Percentiles rank a stretch among this genome's conserved stretches.
Conservation (phyloP, 495 filamentous ascomycete species). For the Penicillium bovifimosum region DNA sequence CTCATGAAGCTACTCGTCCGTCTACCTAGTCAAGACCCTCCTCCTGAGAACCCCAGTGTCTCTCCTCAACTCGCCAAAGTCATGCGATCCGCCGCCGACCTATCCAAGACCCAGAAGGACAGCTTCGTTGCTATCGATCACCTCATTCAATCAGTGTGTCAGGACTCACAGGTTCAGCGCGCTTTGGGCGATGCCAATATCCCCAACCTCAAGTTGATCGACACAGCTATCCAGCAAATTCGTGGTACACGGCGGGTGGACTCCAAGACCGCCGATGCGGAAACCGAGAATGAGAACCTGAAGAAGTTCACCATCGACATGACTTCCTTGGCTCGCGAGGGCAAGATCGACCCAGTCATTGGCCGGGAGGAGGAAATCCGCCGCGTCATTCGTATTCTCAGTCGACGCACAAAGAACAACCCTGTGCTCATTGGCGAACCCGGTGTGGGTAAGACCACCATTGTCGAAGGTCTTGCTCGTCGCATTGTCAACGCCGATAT, state of each 20-base stretch:
- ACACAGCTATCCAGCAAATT: conserved; percentile 81
- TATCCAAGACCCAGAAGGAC: conserved; percentile 94
- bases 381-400: conserved; percentile 88
- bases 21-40: conserved; percentile 87
- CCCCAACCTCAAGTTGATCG: conserved; percentile 83
- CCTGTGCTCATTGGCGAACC: conserved; percentile 94
- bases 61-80: conserved; percentile 76
- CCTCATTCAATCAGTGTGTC: conserved; percentile 73
- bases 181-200: conserved; percentile 82
- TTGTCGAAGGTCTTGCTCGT: conserved; percentile 93
- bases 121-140: conserved; percentile 92
- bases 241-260: conserved; percentile 88
- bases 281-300: conserved; percentile 85
- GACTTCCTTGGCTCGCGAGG: conserved; percentile 88
- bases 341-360: conserved; percentile 97
- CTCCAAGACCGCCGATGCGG: conserved; percentile 87
- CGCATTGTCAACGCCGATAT: conserved; percentile 95
- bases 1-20: conserved; percentile 90
- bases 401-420: conserved; percentile 95
- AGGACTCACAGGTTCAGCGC: conserved; percentile 68
- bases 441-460: conserved; percentile 97
- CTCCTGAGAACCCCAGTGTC: conserved; percentile 77
- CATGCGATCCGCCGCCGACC: conserved; percentile 74
- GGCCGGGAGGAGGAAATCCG: conserved; percentile 95
- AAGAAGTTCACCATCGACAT: conserved; percentile 98